Conservation (phyloP, 192 early-diverging fungal species). For the Cetraspora pellucida region DNA sequence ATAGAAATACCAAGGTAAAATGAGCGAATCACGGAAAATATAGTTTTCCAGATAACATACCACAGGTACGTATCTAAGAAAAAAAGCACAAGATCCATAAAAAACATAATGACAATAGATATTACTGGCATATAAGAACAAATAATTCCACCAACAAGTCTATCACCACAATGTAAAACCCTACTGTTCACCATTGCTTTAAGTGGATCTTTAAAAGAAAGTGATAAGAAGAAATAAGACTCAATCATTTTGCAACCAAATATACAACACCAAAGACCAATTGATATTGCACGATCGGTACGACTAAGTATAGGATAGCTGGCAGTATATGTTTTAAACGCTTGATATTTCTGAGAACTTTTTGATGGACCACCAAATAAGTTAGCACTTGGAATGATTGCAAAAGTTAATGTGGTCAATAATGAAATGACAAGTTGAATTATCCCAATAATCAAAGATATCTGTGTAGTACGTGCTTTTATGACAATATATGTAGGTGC, state of each 20-base stretch:
- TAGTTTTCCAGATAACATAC: conserved; percentile 85
- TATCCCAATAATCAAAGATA: conserved; percentile 63
- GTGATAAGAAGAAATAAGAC: conserved; percentile 81
- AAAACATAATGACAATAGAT: conserved; percentile 72
- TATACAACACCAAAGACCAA: conserved; percentile 70
- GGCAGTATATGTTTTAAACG: conserved; percentile 65
- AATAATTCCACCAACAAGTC: conserved; percentile 55
- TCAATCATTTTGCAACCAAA: conserved; percentile 79
- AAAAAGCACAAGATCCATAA: conserved; percentile 73
- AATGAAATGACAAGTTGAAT: conserved; percentile 71
- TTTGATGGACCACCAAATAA: conserved; percentile 51
- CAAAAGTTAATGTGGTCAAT: conserved; percentile 63
- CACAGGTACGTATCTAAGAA: conserved; percentile 88
- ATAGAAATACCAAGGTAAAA: conserved; percentile 80
- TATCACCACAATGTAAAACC: conserved; percentile 63
- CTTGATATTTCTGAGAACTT: conserved; percentile 45
- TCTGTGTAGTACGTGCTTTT: conserved; percentile 43
- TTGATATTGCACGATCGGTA: conserved; percentile 68
- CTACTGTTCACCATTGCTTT: conserved; percentile 54
- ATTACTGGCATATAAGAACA: conserved; percentile 71
- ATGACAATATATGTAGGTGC: conserved; percentile 63
- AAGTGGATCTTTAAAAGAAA: conserved; percentile 78
- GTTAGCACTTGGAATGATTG: conserved; percentile 67
- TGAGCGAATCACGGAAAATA: conserved; percentile 75
- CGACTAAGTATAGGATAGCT: conserved; percentile 72